Base-by-base conservation (phyloP, 2,329 filamentous ascomycete genomes). In the Beauveria sp. region DNA sequence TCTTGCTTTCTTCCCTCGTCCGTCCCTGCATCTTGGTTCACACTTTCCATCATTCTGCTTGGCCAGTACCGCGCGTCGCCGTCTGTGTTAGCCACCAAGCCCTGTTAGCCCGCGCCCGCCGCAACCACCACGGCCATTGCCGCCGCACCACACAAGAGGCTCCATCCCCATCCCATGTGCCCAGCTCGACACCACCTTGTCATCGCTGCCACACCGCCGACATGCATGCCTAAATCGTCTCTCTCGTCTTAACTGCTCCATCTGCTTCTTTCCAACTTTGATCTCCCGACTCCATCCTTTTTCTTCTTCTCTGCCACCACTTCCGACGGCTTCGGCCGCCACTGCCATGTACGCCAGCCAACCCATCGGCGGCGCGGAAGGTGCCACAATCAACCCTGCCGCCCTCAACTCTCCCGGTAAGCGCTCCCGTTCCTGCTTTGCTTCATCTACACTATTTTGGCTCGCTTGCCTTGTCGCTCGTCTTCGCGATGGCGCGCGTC, bases 331-430 rank as follows among this genome's bases (percentile, higher is more conserved):
- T 66, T 61, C 66, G 64, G 64, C 51, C 50, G 55, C 56, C 61
- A 50, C 62, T 67, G 70, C 65, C 70, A 76, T 76, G 74, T 75
- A 75, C 71, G 71, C 72, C 65, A 71, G 69, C 64, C 73, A 69
- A 76, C 83, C 87, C 76, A 88, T 88, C 81, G 85, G 86, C 77
- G 88, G 86, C 77, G 88, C 89, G 83, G 88, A 90, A 75, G 88
- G 88, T 80, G 90, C 89, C 74, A 96, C 91, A 73, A 95, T 96
- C 82, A 91, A 96, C 82, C 91, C 91, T 74, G 90, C 90, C 72
- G 90, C 89, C 66, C 83, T 96, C 79, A 91, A 89, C 79, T 88
- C 87, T 74, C 80, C 87, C 80, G 86, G 89, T 93, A 87, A 76
- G 79, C 81, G 53, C 43, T 65, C 67, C 51, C 60, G 54, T 64